Evolutionary conservation across 352 stramenopile species (phyloP).

Genomic region (Phytophthora sp.): DNA sequence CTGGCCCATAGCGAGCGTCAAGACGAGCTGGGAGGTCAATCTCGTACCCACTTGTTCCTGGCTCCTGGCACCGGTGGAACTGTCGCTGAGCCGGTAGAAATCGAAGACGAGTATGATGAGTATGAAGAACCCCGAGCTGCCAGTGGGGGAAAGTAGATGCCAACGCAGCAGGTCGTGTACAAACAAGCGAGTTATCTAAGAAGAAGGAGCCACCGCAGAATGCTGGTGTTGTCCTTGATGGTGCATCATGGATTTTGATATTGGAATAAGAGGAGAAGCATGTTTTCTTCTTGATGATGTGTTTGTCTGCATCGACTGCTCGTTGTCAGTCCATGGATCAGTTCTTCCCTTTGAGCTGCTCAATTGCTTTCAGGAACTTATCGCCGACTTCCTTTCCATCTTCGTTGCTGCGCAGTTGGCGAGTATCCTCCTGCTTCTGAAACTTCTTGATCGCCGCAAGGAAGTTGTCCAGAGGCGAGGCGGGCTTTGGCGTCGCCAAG

Average conservation of each 20-base stretch:
- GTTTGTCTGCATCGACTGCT: not conserved
- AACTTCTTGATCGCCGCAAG: slow-evolving; percentile 5
- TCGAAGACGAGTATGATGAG: slow-evolving; percentile 25
- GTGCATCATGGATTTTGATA: slow-evolving; percentile 10
- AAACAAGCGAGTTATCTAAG: slow-evolving; percentile 8
- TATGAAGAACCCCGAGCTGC: slow-evolving; percentile 26
- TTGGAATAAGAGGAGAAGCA: slow-evolving; percentile 2
- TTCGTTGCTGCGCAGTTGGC: slow-evolving; percentile 4
- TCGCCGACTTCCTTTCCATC: slow-evolving; percentile 1
- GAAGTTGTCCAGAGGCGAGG: slow-evolving; percentile 5
- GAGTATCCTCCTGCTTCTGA: not conserved
- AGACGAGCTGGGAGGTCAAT: slow-evolving; percentile 15
- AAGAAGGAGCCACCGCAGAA: not conserved
- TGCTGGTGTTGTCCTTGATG: not conserved
- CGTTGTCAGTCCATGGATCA: no score
- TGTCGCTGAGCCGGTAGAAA: slow-evolving; percentile 13
- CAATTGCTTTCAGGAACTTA: slow-evolving; percentile 8
- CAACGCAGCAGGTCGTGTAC: slow-evolving; percentile 2
- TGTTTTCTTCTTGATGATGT: not conserved
- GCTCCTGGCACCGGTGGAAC: slow-evolving; percentile 15
- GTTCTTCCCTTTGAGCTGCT: slow-evolving; percentile 4
- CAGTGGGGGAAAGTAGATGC: slow-evolving; percentile 25
- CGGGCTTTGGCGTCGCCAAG: not conserved
- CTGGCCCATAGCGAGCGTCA: slow-evolving; percentile 52
- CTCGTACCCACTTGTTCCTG: slow-evolving; percentile 32